Base-by-base conservation (phyloP, 768 basidiomycete genomes). In the Pleurotus ostreatus region DNA sequence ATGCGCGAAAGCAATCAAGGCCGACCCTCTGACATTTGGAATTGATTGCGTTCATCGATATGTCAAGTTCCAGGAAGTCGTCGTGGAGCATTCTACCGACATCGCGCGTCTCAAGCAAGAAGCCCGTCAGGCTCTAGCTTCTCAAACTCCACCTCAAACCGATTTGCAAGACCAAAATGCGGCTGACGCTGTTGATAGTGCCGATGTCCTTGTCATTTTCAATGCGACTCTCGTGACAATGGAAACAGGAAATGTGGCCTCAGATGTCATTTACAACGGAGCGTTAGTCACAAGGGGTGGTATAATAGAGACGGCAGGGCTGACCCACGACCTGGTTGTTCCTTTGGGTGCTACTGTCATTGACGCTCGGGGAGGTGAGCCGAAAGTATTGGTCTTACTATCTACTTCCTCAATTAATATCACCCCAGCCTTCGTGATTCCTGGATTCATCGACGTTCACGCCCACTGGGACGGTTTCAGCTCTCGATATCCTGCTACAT, bases 391-490 rank as follows among this genome's bases (percentile, higher is more conserved):
- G 22, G 41, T 26, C 26, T 5, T 41, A 20, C 26, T 23, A 22
- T 37, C 5, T 13, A 15, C 6, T 11, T 3, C 25, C 11, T n/a
- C 18, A 2, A 41, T 57, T 40, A 30, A 55, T 47, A 23, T 30
- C 18, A 34, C 49, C 38, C 12, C 49, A 89, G 87, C 84, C 4
- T 86, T 76, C 57, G 73, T 90, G 15, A 68, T 83, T 3, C 88
- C 88, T 13, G 88, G 88, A 2, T 89, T 88, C 65, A 82, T 90
- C 49, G 88, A 90, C 56, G 83, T 85, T 6, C 88, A 90, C 61
- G 88, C 88, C 2, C 88, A 90, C 57, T 89, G 88, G 88, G 63
- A 70, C 15, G 86, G 85, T 0, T 79, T 81, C 57, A 60, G 37
- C 0, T 76, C 72, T 26, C 71, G 72, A 30, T 80, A 81, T 60